Evolutionary conservation across 805 yeast genomes (phyloP).

Genomic region (Candida broadrunensis): DNA sequence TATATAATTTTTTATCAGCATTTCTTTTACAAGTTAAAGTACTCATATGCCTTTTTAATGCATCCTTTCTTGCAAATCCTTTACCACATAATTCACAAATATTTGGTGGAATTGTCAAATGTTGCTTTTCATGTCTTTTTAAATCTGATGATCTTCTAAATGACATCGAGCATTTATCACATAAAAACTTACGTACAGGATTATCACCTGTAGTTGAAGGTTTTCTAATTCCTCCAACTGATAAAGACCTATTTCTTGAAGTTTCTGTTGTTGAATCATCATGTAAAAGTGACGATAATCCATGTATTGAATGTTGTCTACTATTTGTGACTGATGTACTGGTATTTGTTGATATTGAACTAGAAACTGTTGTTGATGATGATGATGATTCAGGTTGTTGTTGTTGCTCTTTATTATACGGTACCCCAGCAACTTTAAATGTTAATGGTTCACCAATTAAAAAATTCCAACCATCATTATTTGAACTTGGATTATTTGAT

Average conservation of each 20-base stretch:
- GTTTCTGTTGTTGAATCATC: neutral
- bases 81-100: conserved; percentile 75
- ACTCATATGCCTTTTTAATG: conserved; percentile 70
- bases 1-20: conserved; percentile 48
- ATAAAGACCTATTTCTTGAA: neutral
- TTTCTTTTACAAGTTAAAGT: conserved; percentile 75
- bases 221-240: neutral
- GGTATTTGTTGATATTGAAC: neutral
- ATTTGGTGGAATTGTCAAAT: conserved; percentile 67
- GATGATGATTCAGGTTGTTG: neutral
- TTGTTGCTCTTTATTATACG: neutral
- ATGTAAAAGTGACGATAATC: neutral
- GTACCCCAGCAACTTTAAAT: neutral
- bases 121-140: conserved; percentile 74
- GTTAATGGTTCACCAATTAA: conserved; percentile 19
- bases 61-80: conserved; percentile 83
- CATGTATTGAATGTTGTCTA: neutral
- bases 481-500: conserved; percentile 10
- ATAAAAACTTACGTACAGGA: conserved; percentile 43
- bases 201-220: neutral
- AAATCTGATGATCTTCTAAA: conserved; percentile 69
- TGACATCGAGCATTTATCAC: conserved; percentile 58
- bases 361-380: neutral
- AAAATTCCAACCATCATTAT: conserved; percentile 31
- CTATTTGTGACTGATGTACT: too few relatives aligned